Base-by-base conservation (phyloP, 306 rosid genomes). In the Pyrus betulifolia region DNA sequence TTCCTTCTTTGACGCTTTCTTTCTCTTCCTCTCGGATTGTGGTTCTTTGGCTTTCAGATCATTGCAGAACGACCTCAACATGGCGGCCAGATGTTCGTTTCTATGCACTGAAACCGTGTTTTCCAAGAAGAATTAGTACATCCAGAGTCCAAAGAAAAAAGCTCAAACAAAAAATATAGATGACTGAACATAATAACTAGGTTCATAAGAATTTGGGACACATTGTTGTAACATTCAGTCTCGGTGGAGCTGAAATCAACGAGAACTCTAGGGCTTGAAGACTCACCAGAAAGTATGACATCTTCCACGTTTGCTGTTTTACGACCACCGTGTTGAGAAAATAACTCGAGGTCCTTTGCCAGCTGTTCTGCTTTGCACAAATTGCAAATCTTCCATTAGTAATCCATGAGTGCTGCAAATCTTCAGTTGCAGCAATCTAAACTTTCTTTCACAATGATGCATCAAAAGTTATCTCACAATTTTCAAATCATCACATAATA, bases 301-400 rank as follows among this genome's bases (percentile, higher is more conserved):
- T 94, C 98, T 79, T 94, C 97, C 91, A 85, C 83, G 81, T 89
- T 94, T 54, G 79, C 96, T 73, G 89, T 81, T 83, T 91, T 92
- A 25, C 97, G 95, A 84, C 89, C 84, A 14, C 91, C 96, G 51
- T 94, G 98, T 77, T 88, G 98, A 5, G 95, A 77, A 79, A 94
- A 94, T 78, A 94, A 77, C 84, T 87, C 93, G 72, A 92, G 85
- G 86, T 92, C 97, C 87, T 84, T 92, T 23, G 95, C 98, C 79
- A 94, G 74, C 38, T 85, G 87, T 79, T 90, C 98, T 94, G 89
- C 82, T 74, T 71, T 69, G 74, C 49, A 71, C 33, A 61, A 60
- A 74, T 38, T 28, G 62, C n/a, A 44, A 65, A 8, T 31, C 10
- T n/a, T 44, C 67, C 23, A 51, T 75, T 71, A 65, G 69, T 4